Evolutionary conservation across 1,284 basidiomycete genomes (phyloP), one percentile per base, ranked within the genome.

Genomic region (Paramarasmius palmivorus): DNA sequence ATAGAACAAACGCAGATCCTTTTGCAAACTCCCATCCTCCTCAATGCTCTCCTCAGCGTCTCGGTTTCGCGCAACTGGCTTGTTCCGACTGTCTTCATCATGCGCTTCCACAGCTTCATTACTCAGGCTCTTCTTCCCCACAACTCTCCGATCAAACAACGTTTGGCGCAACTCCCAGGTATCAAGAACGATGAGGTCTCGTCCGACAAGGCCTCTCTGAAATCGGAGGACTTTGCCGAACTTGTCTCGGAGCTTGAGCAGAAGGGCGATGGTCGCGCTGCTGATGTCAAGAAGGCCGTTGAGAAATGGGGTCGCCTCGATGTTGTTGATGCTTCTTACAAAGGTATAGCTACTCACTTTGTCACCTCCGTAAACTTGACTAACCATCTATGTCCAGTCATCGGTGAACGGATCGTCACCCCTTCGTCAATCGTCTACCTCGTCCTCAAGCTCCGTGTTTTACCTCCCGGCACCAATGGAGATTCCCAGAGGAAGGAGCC

Each of bases 371-470:
- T 19, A 2, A 15, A 32, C 25, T 19, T 26, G n/a, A 26, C 9
- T 32, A 12, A 15, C 2, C 44, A 41, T 32, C 22, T 57, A 1
- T 45, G 20, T 45, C 7, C 58, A 95, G 95, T 98, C 53, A 89
- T 93, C 51, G 97, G 92, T 50, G 97, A 99, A 70, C 87, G 88
- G 36, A 72, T 90, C 41, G 86, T 98, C 29, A 92, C 92, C 0
- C 94, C 96, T 0, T 89, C 90, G 2, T 88, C 96, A 0, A 92
- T 98, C 60, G 92, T 98, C 29, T 88, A 89, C 63, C 83, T 98
- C 52, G 79, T 92, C 20, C 82, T 95, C 69, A 95, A 96, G 69
- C 74, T 93, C 15, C 84, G 90, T 2, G 61, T 95, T 25, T 70
- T 77, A 4, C 86, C 85, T 4, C 82, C 84, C 14, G 57, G 56